Evolutionary conservation across 179 eudicot genomes (phyloP).

Genomic region (Spinacia oleracea): DNA sequence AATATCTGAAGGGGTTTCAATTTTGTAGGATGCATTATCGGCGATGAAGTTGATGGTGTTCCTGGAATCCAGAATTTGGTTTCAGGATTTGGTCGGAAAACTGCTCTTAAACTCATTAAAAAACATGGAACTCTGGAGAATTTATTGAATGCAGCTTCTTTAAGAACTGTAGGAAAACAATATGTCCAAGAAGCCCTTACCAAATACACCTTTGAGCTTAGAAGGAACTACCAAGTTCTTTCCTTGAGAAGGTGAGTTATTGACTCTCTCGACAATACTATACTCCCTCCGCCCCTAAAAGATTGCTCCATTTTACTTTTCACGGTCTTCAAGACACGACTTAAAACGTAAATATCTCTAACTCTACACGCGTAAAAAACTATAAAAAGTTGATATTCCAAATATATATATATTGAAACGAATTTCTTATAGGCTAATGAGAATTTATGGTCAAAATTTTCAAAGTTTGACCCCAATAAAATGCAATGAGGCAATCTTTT

Average conservation of each 20-base stretch:
- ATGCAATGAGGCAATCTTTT: no score
- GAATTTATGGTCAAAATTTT: no score
- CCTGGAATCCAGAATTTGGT: conserved; percentile 88
- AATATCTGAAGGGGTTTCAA: conserved; percentile 5
- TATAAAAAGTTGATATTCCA: no score
- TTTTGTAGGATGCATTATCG: conserved; percentile 78
- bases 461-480: no score
- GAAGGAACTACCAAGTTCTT: conserved; percentile 77
- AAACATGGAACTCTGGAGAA: conserved; percentile 82
- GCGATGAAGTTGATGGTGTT: conserved; percentile 91
- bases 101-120: conserved; percentile 77
- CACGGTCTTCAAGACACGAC: no score
- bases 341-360: no score
- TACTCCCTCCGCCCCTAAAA: no score
- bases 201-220: conserved; percentile 67
- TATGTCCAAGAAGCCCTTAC: conserved; percentile 91
- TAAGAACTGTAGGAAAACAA: conserved; percentile 77
- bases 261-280: neutral
- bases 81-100: conserved; percentile 84
- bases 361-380: no score
- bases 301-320: no score
- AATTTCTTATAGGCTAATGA: no score
- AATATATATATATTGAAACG: no score
- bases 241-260: conserved; percentile 66
- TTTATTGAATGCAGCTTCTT: conserved; percentile 73